phyloP scores from a whole-genome alignment of 768 basidiomycete genomes.

The Leccinum truebloodii region DNA sequence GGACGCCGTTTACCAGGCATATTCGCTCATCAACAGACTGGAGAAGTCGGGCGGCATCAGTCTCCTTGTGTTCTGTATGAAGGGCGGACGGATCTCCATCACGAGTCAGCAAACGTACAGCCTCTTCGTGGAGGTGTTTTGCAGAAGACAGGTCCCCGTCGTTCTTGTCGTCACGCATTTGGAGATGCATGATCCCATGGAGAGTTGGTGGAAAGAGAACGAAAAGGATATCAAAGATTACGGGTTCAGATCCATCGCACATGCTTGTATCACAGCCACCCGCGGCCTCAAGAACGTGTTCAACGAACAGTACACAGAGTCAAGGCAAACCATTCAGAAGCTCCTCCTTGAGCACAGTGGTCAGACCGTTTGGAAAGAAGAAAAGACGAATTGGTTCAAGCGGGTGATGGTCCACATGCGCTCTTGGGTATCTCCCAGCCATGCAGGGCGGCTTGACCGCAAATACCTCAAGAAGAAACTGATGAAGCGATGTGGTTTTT shows the following conservation, averaged over 20 bases:
- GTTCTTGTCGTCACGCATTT: constrained; percentile 38
- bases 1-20: constrained; percentile 30
- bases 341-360: constrained; percentile 21
- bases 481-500: constrained; percentile 26
- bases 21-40: constrained; percentile 36
- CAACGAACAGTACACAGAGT: constrained; percentile 35
- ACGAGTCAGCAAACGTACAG: constrained; percentile 31
- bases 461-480: constrained; percentile 24
- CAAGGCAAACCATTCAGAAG: constrained; percentile 25
- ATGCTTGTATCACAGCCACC: constrained; percentile 43
- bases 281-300: constrained; percentile 23
- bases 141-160: constrained; percentile 33
- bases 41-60: constrained; percentile 27
- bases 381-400: constrained; percentile 27
- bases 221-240: constrained; percentile 32
- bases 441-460: constrained; percentile 8
- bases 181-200: constrained; percentile 34
- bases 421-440: constrained; percentile 22
- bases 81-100: constrained; percentile 27
- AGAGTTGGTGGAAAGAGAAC: constrained; percentile 42
- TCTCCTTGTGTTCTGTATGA: constrained; percentile 35
- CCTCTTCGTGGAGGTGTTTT: constrained; percentile 42
- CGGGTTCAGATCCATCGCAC: constrained; percentile 36
- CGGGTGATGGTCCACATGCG: constrained; percentile 29
- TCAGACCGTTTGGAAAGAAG: constrained; percentile 24